Conservation (phyloP, 1,284 basidiomycete species). For the Pisolithus thermaeus region DNA sequence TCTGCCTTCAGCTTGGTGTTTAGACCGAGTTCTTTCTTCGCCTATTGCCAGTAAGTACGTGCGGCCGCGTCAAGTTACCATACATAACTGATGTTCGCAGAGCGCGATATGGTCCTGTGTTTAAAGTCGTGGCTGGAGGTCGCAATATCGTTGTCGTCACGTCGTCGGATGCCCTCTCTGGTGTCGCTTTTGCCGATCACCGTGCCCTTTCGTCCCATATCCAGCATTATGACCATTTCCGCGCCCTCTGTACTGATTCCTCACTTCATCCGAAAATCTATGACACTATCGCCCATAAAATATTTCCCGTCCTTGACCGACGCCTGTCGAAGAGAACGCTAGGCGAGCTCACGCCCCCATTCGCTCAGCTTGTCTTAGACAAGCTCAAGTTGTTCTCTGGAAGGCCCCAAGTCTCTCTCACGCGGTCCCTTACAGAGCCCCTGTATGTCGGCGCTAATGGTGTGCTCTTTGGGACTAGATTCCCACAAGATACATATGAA, state of each 20-base stretch:
- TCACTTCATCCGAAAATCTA: conserved; percentile 5
- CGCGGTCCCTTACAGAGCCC: conserved; percentile 12
- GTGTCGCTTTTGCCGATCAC: conserved; percentile 4
- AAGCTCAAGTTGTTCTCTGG: conserved; percentile 7
- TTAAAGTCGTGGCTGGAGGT: conserved; percentile 14
- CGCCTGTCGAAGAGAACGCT: conserved; percentile 13
- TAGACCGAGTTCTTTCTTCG: conserved; percentile 16
- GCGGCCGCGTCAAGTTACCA: not conserved
- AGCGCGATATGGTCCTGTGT: conserved; percentile 11
- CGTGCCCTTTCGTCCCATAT: conserved; percentile 11
- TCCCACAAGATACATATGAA: conserved; percentile 15
- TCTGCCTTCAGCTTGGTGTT: conserved; percentile 15
- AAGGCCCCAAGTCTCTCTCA: conserved; percentile 10
- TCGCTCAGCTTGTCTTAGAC: conserved; percentile 12
- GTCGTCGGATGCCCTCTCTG: conserved; percentile 10
- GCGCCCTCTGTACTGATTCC: no score
- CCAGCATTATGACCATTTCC: not conserved
- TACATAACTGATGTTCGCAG: conserved; percentile 6
- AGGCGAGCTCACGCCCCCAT: conserved; percentile 7
- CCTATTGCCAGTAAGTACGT: conserved; percentile 18
- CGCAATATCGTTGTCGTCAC: conserved; percentile 15
- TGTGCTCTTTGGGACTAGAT: conserved; percentile 15
- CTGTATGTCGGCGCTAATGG: conserved; percentile 16
- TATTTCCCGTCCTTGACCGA: conserved; percentile 20
- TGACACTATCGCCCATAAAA: conserved; percentile 11